phyloP scores from a whole-genome alignment of 129 eudicot genomes.

The Flaveria linearis region DNA sequence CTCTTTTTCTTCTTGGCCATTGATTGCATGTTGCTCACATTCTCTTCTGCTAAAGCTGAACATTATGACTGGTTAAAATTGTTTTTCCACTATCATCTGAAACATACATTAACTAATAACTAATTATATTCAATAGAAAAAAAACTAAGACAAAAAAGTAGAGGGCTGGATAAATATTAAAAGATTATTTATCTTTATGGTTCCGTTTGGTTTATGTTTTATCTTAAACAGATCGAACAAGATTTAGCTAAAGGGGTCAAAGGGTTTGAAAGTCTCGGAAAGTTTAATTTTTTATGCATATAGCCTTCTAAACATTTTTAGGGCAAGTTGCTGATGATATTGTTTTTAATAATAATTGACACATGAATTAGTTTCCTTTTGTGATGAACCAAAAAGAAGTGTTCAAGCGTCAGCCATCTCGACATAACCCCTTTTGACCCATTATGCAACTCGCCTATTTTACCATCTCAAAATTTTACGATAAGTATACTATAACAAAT shows the following conservation, averaged over 20 bases:
- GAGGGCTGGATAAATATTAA: neutral
- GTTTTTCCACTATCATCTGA: conserved; percentile 99
- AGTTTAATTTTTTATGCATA: neutral
- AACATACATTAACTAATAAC: conserved; percentile 15
- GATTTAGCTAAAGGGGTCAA: neutral
- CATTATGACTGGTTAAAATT: conserved; percentile 92
- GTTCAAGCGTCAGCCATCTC: neutral
- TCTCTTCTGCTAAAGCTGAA: conserved; percentile 98
- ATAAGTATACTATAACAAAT: neutral
- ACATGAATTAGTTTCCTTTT: neutral
- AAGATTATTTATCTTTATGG: neutral
- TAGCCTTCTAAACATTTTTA: neutral
- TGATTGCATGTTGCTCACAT: too few species aligned
- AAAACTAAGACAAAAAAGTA: neutral
- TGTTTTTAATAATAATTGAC: too few species aligned
- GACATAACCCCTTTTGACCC: neutral
- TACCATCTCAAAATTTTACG: neutral
- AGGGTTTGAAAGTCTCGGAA: neutral
- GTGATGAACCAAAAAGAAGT: neutral
- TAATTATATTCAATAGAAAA: neutral
- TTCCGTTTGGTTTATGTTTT: neutral
- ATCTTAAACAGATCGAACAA: conserved; percentile 10
- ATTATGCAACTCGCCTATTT: neutral
- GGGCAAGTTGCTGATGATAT: neutral
- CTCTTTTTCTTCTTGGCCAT: conserved; percentile 82